These are phyloP conservation scores for Cladosporium oxysporum DNA, from an alignment of 2,329 filamentous ascomycete species.

Conservation along the genomic window DNA sequence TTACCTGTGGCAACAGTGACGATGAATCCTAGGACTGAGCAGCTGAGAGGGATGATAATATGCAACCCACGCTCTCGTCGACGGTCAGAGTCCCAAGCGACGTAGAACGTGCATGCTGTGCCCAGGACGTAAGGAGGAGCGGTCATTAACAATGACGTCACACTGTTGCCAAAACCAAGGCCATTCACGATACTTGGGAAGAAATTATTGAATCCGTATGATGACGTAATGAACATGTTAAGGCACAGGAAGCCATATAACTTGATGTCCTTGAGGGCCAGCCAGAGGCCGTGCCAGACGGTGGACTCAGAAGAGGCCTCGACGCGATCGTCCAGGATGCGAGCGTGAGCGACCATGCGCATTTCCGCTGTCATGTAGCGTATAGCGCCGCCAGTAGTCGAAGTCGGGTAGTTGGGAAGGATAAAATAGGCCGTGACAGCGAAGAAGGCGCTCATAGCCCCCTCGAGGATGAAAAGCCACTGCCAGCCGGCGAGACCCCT, in stretches of 20 bases:
- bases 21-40: slow-evolving; percentile 15
- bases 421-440: slow-evolving; percentile 60
- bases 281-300: slow-evolving; percentile 28
- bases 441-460: slow-evolving; percentile 56
- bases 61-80: slow-evolving; percentile 45
- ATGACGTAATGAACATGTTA: slow-evolving; percentile 1
- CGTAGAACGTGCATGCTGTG: slow-evolving; percentile 33
- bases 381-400: slow-evolving; percentile 47
- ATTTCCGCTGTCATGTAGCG: slow-evolving; percentile 54
- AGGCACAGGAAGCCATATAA: slow-evolving; percentile 6
- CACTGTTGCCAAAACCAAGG: slow-evolving; percentile 38
- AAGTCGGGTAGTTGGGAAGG: slow-evolving; percentile 65
- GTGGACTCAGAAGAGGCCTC: slow-evolving; percentile 48
- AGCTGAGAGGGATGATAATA: slow-evolving; percentile 5
- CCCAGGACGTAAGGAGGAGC: slow-evolving; percentile 33
- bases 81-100: slow-evolving; percentile 39
- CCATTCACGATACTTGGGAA: slow-evolving; percentile 25
- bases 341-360: slow-evolving; percentile 15
- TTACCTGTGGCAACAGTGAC: slow-evolving; percentile 15
- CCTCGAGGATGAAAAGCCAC: slow-evolving; percentile 19
- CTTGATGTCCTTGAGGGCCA: slow-evolving; percentile 16
- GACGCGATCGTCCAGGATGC: slow-evolving; percentile 46
- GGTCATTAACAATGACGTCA: slow-evolving; percentile 39
- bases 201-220: slow-evolving; percentile 17
- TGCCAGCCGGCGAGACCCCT: slow-evolving; percentile 26